Evolutionary conservation across 2,329 filamentous ascomycete genomes (phyloP), one percentile per base, ranked within the genome.

Genomic region (Pyrenochaeta sp.): DNA sequence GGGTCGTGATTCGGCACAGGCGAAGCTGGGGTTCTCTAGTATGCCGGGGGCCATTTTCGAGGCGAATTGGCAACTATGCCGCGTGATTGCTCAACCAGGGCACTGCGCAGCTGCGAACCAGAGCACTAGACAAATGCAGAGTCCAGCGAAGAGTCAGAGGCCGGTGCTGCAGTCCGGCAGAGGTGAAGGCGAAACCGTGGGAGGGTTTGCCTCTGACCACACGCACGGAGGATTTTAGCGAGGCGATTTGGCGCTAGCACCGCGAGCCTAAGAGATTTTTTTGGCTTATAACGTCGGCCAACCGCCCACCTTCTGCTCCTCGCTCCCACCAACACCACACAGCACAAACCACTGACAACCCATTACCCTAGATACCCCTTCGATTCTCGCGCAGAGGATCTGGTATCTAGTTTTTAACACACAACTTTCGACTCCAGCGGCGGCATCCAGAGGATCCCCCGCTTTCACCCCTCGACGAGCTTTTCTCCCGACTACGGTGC

Each of bases 371-470:
- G 74, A 79, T 78, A 80, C 75, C 75, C 61, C 56, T 72, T 72
- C 63, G 75, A 80, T 79, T 81, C 79, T 81, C 78, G 64, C 63
- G 64, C 64, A 68, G 79, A 80, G 79, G 77, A 79, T 80, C 75
- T 69, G 79, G 75, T 80, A 79, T 81, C 81, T 82, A 80, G 79
- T 72, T 75, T 73, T 73, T 68, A 58, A 55, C 37, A 56, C 66
- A 65, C 49, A 61, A 71, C 67, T 70, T 66, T 65, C 54, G 62
- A 52, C 64, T 48, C 58, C 61, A 64, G 72, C 71, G 74, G 77
- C 78, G 77, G 77, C 74, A 78, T 77, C 73, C 72, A 62, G 73
- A 73, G 73, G 74, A 78, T 76, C 74, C 77, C 73, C 75, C 67
- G 77, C 77, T 68, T 76, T 72, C 68, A 73, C 69, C 77, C 75